Conservation (phyloP, 441 rosid species). For the Eruca vesicaria region DNA sequence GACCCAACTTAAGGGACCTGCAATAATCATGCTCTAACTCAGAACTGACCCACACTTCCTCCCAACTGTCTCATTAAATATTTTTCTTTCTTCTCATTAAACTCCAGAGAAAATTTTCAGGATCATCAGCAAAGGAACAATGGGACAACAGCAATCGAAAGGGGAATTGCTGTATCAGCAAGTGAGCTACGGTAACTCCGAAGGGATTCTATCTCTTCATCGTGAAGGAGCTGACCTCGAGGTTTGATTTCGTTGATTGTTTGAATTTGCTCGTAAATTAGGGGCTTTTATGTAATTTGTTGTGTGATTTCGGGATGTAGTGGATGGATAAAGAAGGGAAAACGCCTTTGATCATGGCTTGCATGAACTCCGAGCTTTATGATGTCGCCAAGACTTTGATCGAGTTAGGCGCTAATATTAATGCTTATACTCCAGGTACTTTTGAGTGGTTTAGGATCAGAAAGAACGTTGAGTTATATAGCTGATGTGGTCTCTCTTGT, state of each 20-base stretch:
- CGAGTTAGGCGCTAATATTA: constrained; percentile 80
- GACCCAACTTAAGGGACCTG: too few relatives aligned
- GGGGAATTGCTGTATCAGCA: background rate
- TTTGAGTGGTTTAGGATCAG: background rate
- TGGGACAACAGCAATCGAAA: background rate
- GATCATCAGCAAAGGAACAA: background rate
- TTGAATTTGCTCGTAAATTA: background rate
- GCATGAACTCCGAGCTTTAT: constrained; percentile 55
- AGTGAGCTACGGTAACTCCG: background rate
- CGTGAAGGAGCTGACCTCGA: background rate
- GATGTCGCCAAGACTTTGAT: constrained; percentile 76
- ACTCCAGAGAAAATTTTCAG: background rate
- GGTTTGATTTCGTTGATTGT: background rate
- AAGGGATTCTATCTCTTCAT: background rate
- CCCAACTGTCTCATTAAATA: background rate
- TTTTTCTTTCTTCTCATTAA: background rate
- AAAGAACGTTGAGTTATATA: background rate
- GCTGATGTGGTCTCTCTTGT: background rate
- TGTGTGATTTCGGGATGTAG: constrained; percentile 33
- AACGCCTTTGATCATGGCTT: constrained; percentile 78
- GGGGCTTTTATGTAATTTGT: background rate
- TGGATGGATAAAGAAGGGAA: constrained; percentile 88
- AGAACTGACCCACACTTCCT: background rate
- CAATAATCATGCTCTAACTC: background rate
- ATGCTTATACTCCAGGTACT: constrained; percentile 79